Conservation (phyloP, 2,329 filamentous ascomycete genomes). For the Cladosporium oxysporum region DNA sequence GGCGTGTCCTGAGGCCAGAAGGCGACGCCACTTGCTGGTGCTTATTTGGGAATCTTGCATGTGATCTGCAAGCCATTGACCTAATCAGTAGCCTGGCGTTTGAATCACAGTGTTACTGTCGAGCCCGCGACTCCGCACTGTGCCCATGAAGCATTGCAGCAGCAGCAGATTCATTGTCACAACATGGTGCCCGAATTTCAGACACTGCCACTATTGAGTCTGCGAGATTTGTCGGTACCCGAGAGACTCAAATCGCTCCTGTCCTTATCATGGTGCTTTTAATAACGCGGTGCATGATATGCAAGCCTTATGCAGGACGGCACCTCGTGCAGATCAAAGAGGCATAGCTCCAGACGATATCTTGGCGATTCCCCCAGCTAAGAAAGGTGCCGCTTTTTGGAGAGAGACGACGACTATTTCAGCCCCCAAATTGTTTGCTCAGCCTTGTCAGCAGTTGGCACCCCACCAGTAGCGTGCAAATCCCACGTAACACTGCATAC, state of each 20-base stretch:
- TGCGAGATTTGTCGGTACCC: neutral
- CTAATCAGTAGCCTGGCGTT: neutral
- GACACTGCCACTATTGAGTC: neutral
- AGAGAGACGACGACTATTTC: neutral
- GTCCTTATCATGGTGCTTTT: neutral
- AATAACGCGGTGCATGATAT: neutral
- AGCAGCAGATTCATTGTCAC: neutral
- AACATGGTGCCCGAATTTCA: neutral
- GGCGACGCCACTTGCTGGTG: neutral
- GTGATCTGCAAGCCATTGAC: neutral
- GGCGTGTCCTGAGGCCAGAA: neutral
- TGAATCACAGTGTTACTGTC: neutral
- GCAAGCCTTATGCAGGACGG: neutral
- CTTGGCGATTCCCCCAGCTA: neutral
- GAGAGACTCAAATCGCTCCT: neutral
- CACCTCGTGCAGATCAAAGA: neutral
- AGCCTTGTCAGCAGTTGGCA: neutral
- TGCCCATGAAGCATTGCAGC: neutral
- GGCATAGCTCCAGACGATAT: neutral
- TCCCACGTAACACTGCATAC: neutral
- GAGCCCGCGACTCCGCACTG: neutral
- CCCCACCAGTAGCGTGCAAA: neutral
- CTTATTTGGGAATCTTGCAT: neutral
- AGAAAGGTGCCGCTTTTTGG: neutral
- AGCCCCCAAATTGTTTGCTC: slow-evolving; percentile 6